phyloP scores from a whole-genome alignment of 2,329 filamentous ascomycete species.

The Scopulariopsis brevicaulis region DNA sequence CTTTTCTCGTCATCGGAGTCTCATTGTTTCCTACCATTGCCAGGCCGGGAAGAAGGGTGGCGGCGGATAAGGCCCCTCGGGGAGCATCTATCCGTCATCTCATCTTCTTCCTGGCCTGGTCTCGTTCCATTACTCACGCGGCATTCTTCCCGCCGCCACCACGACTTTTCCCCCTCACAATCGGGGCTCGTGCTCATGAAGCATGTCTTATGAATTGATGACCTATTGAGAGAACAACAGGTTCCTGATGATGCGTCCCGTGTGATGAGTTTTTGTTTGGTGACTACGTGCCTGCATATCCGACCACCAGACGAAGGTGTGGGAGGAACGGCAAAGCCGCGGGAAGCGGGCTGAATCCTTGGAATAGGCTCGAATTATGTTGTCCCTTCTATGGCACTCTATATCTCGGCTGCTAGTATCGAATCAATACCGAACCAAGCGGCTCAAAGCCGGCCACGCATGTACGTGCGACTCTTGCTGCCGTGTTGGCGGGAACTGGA shows the following conservation, averaged over 20 bases:
- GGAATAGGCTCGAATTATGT: not conserved
- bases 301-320: not conserved
- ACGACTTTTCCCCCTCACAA: not conserved
- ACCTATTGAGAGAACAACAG: not conserved
- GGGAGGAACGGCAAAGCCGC: not conserved
- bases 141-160: not conserved
- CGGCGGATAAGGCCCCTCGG: no score
- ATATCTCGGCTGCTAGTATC: not conserved
- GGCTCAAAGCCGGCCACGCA: not conserved
- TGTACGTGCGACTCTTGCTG: not conserved
- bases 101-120: not conserved
- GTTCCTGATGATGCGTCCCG: not conserved
- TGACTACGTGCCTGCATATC: not conserved
- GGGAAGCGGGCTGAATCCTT: not conserved
- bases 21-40: not conserved
- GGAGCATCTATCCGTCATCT: not conserved
- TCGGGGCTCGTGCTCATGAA: conserved; percentile 3
- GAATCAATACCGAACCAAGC: not conserved
- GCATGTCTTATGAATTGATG: conserved; percentile 5
- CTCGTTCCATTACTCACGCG: not conserved
- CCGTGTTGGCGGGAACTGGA: not conserved
- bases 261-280: not conserved
- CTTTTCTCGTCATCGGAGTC: not conserved
- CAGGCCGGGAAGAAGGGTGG: not conserved
- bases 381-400: not conserved